phyloP scores from a whole-genome alignment of 352 stramenopile genomes.

The Discostella stelligera region DNA sequence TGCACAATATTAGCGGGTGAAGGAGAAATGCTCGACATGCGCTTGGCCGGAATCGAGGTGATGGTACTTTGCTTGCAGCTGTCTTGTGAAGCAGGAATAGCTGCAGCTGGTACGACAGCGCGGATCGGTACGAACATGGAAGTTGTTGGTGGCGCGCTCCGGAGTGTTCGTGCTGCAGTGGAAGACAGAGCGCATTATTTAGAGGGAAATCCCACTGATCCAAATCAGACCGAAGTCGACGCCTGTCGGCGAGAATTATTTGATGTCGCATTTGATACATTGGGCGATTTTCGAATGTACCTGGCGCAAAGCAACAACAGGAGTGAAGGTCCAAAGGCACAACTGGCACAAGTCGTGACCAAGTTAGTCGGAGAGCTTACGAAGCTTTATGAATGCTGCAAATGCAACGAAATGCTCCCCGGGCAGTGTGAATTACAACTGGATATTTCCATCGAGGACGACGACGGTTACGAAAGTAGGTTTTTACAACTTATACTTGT shows the following conservation, averaged over 20 bases:
- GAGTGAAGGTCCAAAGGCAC: conserved; percentile 30
- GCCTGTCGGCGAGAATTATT: conserved; percentile 65
- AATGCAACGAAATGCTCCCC: conserved; percentile 69
- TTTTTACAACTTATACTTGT: conserved; percentile 69
- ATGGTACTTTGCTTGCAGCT: conserved; percentile 72
- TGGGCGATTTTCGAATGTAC: conserved; percentile 55
- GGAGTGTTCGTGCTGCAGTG: conserved; percentile 58
- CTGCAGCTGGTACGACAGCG: conserved; percentile 64
- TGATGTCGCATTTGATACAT: conserved; percentile 66
- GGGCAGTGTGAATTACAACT: conserved; percentile 35
- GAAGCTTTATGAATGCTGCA: conserved; percentile 81
- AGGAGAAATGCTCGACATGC: conserved; percentile 75
- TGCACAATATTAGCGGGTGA: conserved; percentile 60
- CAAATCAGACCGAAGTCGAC: conserved; percentile 46
- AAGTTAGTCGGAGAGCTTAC: conserved; percentile 63
- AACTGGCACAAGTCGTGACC: conserved; percentile 71
- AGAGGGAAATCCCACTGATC: neutral
- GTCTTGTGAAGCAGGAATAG: conserved; percentile 67
- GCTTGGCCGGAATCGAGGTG: conserved; percentile 72
- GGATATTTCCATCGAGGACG: conserved; percentile 43
- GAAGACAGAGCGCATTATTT: conserved; percentile 38
- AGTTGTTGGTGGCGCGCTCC: conserved; percentile 78
- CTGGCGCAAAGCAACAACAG: conserved; percentile 47
- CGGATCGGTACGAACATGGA: conserved; percentile 83
- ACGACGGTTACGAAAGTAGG: conserved; percentile 57